Base-by-base conservation (phyloP, 1,139 yeast species). In the Suhomyces wounanorum region DNA sequence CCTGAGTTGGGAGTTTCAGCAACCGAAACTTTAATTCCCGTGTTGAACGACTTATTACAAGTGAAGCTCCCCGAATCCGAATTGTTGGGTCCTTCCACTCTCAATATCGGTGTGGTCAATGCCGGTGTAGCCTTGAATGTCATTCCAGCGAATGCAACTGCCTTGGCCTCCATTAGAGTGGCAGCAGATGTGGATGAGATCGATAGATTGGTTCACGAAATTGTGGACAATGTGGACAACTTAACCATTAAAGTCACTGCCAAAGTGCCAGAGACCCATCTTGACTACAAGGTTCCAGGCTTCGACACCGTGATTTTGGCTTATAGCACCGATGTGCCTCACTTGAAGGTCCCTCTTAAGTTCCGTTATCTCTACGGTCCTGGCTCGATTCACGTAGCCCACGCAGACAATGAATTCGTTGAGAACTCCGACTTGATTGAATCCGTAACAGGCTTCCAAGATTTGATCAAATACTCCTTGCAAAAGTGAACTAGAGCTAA, bases 1-100 rank as follows among this genome's bases (percentile, higher is more conserved):
- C 92, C 92, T 3, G 80, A 85, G 45, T 70, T 84, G 40, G 91
- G 91, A 1, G 67, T 83, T 48, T 82, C 83, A 48, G 89, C 91
- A 2, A 78, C 81, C 45, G 82, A 80, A 49, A 80, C 79, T 50
- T 62, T 86, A 44, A 67, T 85, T 44, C 81, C 83, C 21, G 73
- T 81, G 1, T 71, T 85, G 63, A 57, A 62, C 51, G 57, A 67
- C 4, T 59, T 73, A 30, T 59, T 69, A 33, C 48, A 57, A 3
- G 59, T 75, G 47, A 69, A 76, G 21, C 76, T 77, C 59, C 89
- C 90, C 10, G 57, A 52, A 1, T 77, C 83, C 35, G 80, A 78
- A 7, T 60, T 79, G 16, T 72, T 86, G 55, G 91, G 90, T 0
- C 78, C 79, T 8, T 73, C 87, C 1, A 85, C 89, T 1, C 62